Base-by-base conservation (phyloP, 768 basidiomycete species). In the Phlebiopsis flavidoalba region DNA sequence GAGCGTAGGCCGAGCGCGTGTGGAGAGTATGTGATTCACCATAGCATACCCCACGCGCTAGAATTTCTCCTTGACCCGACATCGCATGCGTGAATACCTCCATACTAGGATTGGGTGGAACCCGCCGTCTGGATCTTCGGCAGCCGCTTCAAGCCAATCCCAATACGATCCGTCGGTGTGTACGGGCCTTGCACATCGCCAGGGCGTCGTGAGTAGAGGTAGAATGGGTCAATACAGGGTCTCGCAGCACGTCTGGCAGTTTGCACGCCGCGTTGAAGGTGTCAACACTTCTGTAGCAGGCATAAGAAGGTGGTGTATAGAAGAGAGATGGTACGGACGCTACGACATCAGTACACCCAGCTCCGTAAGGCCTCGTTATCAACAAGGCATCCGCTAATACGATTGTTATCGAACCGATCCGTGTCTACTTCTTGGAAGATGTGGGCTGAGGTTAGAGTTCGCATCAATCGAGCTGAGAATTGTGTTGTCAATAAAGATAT, bases 51-150 rank as follows among this genome's bases (percentile, higher is more conserved):
- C 4, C 12, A 17, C 40, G 12, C 0, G 67, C 72, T 22, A 70
- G 68, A 43, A 74, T 64, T 21, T 63, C 73, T 12, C 67, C 73
- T 12, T 67, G 78, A 2, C 77, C 77, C 5, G 75, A 75, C 54
- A 70, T 72, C 31, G 77, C 77, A 66, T 77, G 76, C 64, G 75
- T 70, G 57, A 77, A 78, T 64, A 66, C 77, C 11, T 75, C 72
- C 1, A 74, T 75, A 64, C 40, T 43, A 8, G 40, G 40, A 17
- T 43, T 43, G 17, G 40, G 17, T 17, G 12, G 12, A 17, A 12
- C 11, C 12, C 11, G 40, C 40, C 40, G 17, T 43, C 40, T 2
- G 40, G 40, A 12, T 17, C 17, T 8, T 43, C 40, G 12, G 17
- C 40, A 8, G 3, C 3, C 11, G 40, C 17, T 43, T 43, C 40